Evolutionary conservation across 768 basidiomycete genomes (phyloP), one percentile per base, ranked within the genome.

Genomic region (Chalciporus pseudorubinellus): DNA sequence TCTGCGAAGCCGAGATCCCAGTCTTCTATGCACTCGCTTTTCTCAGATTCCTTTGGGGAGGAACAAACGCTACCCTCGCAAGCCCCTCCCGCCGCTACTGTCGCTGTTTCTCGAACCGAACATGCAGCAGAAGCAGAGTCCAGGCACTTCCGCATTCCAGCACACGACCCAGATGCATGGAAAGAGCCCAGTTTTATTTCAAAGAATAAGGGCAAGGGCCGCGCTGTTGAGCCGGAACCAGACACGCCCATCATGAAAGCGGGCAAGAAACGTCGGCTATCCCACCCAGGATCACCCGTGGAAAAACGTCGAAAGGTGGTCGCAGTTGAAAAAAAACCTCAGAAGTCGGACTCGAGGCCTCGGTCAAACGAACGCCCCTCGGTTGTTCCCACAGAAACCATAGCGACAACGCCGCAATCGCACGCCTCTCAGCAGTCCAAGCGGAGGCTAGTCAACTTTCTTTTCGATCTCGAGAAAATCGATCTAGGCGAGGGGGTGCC

Each of bases 181-280:
- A 65, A 63, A 44, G 48, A 59, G 19, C 69, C 69, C 11, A 70
- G 67, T 42, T 70, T 70, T 49, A 59, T 71, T 45, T 6, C 52
- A 20, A 65, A 44, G 39, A 42, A 33, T 38, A 64, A 59, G 38
- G 53, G 44, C 8, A 64, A 67, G 22, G 59, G 47, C 5, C 55
- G 19, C 3, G 50, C 46, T 13, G 38, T 51, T 19, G 39, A 53
- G 6, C 3, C n/a, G 19, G 57, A 47, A n/a, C 46, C 11, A 24
- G 52, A 46, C 14, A 38, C 20, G 6, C 38, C 50, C 12, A 48
- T 33, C 21, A 21, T 7, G 4, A 47, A 40, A 18, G n/a, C 5
- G n/a, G 39, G 46, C 24, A 50, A 44, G 49, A 67, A 60, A 56
- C 64, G 58, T 36, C 46, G 14, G 24, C 58, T 18, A 3, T 20